Conservation (phyloP, 768 basidiomycete species). For the Lentinula sp. region DNA sequence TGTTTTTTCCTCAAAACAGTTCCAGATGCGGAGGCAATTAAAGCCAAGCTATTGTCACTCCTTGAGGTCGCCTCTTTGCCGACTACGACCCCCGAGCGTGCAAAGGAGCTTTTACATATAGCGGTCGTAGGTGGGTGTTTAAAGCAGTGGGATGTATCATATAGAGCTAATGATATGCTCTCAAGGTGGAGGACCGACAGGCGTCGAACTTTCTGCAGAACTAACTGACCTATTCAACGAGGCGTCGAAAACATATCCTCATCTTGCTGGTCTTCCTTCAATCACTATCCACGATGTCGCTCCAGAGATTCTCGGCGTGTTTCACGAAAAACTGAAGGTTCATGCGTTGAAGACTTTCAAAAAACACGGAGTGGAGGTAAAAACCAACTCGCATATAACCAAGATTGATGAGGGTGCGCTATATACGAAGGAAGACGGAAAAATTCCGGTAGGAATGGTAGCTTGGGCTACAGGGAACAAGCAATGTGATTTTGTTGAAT, state of each 20-base stretch:
- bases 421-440: slow-evolving; percentile 4
- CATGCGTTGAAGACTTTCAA: not conserved
- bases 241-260: slow-evolving; percentile 62
- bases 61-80: slow-evolving; percentile 68
- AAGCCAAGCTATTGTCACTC: slow-evolving; percentile 60
- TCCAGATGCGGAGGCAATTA: slow-evolving; percentile 60
- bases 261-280: not conserved
- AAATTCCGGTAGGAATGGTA: not conserved
- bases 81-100: slow-evolving; percentile 56
- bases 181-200: slow-evolving; percentile 69
- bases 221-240: slow-evolving; percentile 73
- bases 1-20: slow-evolving; percentile 73
- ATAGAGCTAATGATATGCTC: not conserved
- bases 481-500: slow-evolving; percentile 1
- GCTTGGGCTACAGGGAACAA: slow-evolving; percentile 5
- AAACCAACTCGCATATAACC: not conserved
- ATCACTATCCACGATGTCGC: slow-evolving; percentile 1
- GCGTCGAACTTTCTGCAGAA: slow-evolving; percentile 73
- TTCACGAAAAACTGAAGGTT: not conserved
- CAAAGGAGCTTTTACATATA: slow-evolving; percentile 57
- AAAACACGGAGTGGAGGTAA: not conserved
- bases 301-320: not conserved
- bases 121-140: slow-evolving; percentile 36
- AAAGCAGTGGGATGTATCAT: not conserved
- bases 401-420: slow-evolving; percentile 3